phyloP scores from a whole-genome alignment of 352 stramenopile species.

The Pythium grandisporangium region DNA sequence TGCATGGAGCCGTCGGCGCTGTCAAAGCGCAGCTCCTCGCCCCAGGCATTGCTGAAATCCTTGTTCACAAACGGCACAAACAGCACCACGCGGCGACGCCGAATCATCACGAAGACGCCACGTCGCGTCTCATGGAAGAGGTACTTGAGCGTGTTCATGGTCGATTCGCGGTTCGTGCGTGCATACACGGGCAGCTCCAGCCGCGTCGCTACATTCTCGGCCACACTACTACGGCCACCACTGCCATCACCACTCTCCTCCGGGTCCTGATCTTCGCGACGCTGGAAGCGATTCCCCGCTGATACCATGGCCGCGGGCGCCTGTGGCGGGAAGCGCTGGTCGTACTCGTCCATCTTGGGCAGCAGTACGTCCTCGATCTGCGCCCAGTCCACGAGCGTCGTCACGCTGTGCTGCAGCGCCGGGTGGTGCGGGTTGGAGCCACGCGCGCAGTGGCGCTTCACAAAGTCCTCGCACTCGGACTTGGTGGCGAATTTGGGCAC shows the following conservation, averaged over 20 bases:
- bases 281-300: constrained; percentile 54
- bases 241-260: too few relatives aligned
- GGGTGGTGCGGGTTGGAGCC: constrained; percentile 88
- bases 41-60: constrained; percentile 97
- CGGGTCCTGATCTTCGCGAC: constrained; percentile 31
- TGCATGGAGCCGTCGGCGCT: constrained; percentile 82
- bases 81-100: constrained; percentile 89
- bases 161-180: constrained; percentile 76
- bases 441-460: constrained; percentile 72
- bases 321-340: constrained; percentile 45
- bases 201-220: constrained; percentile 59
- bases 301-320: constrained; percentile 19
- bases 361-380: constrained; percentile 68
- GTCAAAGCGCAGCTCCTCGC: constrained; percentile 87
- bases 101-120: constrained; percentile 98
- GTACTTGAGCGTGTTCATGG: constrained; percentile 95
- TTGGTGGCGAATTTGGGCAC: constrained; percentile 86
- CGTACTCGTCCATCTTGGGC: constrained; percentile 72
- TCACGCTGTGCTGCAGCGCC: constrained; percentile 89
- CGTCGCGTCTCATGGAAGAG: constrained; percentile 98
- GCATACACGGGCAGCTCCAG: constrained; percentile 93
- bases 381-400: constrained; percentile 86
- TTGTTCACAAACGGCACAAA: constrained; percentile 98
- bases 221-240: too few relatives aligned
- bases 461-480: constrained; percentile 85